Conservation (phyloP, 768 basidiomycete genomes). For the Naganishia vishniacii region DNA sequence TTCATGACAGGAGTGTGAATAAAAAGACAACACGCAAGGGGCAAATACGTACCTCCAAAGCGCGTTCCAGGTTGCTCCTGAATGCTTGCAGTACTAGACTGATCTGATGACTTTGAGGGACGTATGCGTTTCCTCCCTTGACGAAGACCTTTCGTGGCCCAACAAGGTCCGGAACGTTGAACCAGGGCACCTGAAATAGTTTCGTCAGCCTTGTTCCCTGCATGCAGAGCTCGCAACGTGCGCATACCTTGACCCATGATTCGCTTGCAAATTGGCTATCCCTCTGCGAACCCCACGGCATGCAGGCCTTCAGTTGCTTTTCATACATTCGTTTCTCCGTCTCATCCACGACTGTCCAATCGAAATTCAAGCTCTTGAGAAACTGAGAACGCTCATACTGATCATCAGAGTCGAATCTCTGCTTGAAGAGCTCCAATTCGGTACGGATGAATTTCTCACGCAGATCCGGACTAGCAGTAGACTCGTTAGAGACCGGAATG, state of each 20-base stretch:
- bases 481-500: background rate
- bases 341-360: slow-evolving; percentile 45
- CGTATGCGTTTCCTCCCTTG: slow-evolving; percentile 78
- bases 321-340: slow-evolving; percentile 42
- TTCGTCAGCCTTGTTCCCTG: background rate
- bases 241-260: slow-evolving; percentile 75
- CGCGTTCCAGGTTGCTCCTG: slow-evolving; percentile 62
- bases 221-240: background rate
- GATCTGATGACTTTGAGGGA: slow-evolving; percentile 67
- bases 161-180: slow-evolving; percentile 85
- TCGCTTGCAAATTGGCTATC: slow-evolving; percentile 54
- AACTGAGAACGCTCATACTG: slow-evolving; percentile 61
- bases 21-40: background rate
- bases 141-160: slow-evolving; percentile 73
- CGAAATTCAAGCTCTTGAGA: slow-evolving; percentile 53
- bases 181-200: slow-evolving; percentile 81
- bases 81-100: slow-evolving; percentile 87
- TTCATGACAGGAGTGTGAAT: background rate
- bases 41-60: slow-evolving; percentile 62
- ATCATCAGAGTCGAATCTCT: slow-evolving; percentile 69
- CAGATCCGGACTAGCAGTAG: slow-evolving; percentile 70
- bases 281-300: slow-evolving; percentile 48
- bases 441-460: slow-evolving; percentile 81
- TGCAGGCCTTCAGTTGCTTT: slow-evolving; percentile 55
- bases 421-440: slow-evolving; percentile 73